Evolutionary conservation across 768 basidiomycete genomes (phyloP).

Genomic region (Candolleomyces efflorescens): DNA sequence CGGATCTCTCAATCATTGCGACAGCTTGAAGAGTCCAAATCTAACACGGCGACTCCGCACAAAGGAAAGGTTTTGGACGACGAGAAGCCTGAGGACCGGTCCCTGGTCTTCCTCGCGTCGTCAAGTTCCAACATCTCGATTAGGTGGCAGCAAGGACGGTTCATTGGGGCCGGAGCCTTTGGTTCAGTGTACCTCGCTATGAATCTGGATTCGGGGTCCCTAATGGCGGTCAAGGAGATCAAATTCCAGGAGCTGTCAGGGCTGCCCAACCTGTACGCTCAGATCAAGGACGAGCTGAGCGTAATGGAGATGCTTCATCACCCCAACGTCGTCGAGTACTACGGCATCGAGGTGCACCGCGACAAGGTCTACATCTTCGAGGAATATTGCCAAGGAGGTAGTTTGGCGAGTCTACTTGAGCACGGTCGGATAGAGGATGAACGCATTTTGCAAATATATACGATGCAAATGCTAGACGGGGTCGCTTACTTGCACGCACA

Average conservation of each 20-base stretch:
- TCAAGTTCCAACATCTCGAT: conserved; percentile 95
- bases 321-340: conserved; percentile 97
- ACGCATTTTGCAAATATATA: conserved; percentile 91
- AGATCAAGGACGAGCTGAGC: conserved; percentile 92
- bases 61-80: conserved; percentile 93
- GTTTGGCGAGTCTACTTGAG: conserved; percentile 82
- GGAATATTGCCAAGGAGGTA: conserved; percentile 96
- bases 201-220: conserved; percentile 90
- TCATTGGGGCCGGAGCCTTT: conserved; percentile 98
- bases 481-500: conserved; percentile 90
- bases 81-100: conserved; percentile 90
- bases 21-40: conserved; percentile 47
- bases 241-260: conserved; percentile 93
- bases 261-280: conserved; percentile 80
- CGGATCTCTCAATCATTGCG: conserved; percentile 54
- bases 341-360: conserved; percentile 97
- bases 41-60: conserved; percentile 48
- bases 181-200: conserved; percentile 99
- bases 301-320: conserved; percentile 99
- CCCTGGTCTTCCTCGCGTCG: conserved; percentile 90
- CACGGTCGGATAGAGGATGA: conserved; percentile 97
- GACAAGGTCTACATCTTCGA: conserved; percentile 99
- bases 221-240: conserved; percentile 99
- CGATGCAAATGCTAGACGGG: conserved; percentile 95
- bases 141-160: conserved; percentile 96